Evolutionary conservation across 768 basidiomycete species (phyloP).

Genomic region (Cyathus striatus): DNA sequence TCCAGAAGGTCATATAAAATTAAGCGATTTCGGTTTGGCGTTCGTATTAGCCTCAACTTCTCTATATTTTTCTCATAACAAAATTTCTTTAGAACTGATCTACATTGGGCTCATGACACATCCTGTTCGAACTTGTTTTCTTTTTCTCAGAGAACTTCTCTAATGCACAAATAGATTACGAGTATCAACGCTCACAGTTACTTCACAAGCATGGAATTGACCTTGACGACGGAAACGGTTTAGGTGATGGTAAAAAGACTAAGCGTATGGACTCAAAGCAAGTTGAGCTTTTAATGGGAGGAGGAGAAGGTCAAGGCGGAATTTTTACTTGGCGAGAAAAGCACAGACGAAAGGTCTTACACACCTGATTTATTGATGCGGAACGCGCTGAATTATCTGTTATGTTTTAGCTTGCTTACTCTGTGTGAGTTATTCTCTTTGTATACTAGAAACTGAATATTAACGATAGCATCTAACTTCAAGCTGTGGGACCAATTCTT

Average conservation of each 20-base stretch:
- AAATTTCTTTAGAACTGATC: constrained; percentile 58
- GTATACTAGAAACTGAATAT: constrained; percentile 5
- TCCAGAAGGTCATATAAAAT: constrained; percentile 87
- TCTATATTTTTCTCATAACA: neutral
- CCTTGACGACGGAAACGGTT: constrained; percentile 71
- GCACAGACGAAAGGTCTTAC: constrained; percentile 77
- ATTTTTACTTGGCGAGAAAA: constrained; percentile 96
- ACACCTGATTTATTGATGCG: constrained; percentile 17
- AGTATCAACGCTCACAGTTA: constrained; percentile 85
- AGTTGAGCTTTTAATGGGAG: constrained; percentile 79
- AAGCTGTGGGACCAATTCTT: constrained; percentile 83
- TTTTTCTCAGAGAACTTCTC: constrained; percentile 7
- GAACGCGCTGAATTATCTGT: constrained; percentile 8
- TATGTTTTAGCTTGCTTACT: constrained; percentile 69
- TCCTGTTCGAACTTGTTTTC: constrained; percentile 49
- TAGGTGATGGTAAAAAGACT: constrained; percentile 66
- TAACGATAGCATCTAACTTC: constrained; percentile 18
- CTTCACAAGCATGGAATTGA: constrained; percentile 94
- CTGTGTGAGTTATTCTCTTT: constrained; percentile 56
- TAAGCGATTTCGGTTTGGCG: constrained; percentile 95
- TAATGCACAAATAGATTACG: constrained; percentile 63
- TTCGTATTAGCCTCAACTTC: constrained; percentile 40
- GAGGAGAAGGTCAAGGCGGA: constrained; percentile 74
- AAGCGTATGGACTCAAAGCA: constrained; percentile 79
- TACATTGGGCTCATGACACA: constrained; percentile 97